These are phyloP conservation scores for Arabidopsis arenosa DNA, from an alignment of 345 rosid genomes.

Conservation along the genomic window DNA sequence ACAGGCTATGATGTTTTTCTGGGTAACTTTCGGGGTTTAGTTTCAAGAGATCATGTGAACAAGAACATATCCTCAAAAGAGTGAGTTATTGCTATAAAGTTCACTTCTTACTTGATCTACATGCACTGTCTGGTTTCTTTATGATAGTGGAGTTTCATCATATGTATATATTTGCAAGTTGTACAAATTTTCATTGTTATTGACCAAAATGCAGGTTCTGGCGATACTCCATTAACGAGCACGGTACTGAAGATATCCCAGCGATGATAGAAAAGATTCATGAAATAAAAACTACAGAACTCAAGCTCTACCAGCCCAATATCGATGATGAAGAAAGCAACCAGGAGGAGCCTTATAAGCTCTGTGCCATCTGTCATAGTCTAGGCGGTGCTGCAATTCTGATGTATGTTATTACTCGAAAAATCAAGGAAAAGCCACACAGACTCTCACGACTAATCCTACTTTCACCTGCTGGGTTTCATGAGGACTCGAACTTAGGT, in stretches of 20 bases:
- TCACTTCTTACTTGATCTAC: conserved; percentile 13
- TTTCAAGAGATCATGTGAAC: conserved; percentile 87
- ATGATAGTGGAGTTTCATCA: background rate
- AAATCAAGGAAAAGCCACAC: conserved; percentile 74
- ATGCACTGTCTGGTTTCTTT: background rate
- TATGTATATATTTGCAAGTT: conserved; percentile 24
- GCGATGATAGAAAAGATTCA: conserved; percentile 95
- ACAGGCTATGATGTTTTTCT: conserved; percentile 95
- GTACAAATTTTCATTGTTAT: conserved; percentile 12
- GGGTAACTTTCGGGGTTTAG: conserved; percentile 93
- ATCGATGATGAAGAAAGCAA: conserved; percentile 60
- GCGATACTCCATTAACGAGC: conserved; percentile 92
- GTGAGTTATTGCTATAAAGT: conserved; percentile 54
- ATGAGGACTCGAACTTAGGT: conserved; percentile 69
- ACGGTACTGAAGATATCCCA: conserved; percentile 91
- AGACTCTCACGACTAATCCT: conserved; percentile 82
- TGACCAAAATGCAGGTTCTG: conserved; percentile 69
- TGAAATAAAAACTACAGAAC: conserved; percentile 79
- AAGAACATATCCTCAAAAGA: conserved; percentile 77
- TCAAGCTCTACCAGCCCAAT: conserved; percentile 67
- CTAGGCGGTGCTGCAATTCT: conserved; percentile 95
- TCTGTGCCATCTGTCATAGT: conserved; percentile 91
- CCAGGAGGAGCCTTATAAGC: conserved; percentile 76
- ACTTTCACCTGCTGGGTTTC: conserved; percentile 96
- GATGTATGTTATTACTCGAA: conserved; percentile 72